Evolutionary conservation across 192 early-diverging fungal species (phyloP), one percentile per base, ranked within the genome.

Genomic region (Coemansia sp.): DNA sequence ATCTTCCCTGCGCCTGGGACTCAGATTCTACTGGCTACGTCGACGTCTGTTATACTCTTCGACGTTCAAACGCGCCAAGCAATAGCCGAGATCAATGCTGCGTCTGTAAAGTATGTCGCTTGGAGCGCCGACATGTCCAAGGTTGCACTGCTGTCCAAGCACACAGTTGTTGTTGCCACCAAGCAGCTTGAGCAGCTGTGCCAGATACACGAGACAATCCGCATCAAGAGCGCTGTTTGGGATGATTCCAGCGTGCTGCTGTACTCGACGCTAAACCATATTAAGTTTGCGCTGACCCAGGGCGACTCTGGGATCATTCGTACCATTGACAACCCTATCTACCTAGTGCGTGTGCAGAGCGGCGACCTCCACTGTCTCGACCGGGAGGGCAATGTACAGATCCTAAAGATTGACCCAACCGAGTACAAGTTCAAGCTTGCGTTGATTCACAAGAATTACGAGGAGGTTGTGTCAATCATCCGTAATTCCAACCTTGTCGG

Each of bases 341-440:
- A 99, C 72, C 67, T 99, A 50, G 91, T 92, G 6, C 86, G 88
- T 34, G 88, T 96, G 25, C 90, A 90, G 67, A 92, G 93, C 29
- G 91, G 95, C 67, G 91, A 86, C 45, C 76, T 98, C 10, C 88
- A 90, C 79, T 90, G 89, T 63, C 75, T 99, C 19, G 93, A 97
- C 75, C 91, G 97, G 58, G 93, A 95, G 61, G 93, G 89, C 59
- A 92, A 91, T 69, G 87, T 93, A n/a, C 84, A 88, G 35, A 85
- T 88, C 7, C 87, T 99, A 55, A 85, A 88, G 61, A 91, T 99
- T 57, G 97, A 99, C 63, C 95, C 96, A 3, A 98, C 95, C n/a
- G 97, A 99, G 75, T 99, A 97, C 83, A 88, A 90, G 5, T 99
- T 99, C 89, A 99, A 99, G 81, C 82, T 95, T 50, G 93, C 97